These are phyloP conservation scores for Waltergamsia citrina DNA, from an alignment of 2,329 filamentous ascomycete genomes.

Conservation along the genomic window DNA sequence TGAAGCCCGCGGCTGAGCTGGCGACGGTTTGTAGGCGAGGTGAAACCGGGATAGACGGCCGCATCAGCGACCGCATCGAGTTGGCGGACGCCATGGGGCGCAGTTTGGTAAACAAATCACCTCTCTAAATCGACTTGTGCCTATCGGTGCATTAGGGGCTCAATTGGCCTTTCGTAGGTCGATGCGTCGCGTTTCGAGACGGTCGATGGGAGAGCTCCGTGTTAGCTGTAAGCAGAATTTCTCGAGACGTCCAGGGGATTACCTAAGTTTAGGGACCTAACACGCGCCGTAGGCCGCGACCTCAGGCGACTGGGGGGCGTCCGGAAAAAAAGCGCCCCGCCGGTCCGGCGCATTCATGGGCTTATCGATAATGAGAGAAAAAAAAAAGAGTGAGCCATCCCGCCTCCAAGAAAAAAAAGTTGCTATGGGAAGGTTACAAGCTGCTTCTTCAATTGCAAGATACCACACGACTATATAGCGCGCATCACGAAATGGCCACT, in stretches of 20 bases:
- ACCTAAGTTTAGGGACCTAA: too few species aligned
- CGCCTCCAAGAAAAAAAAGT: not conserved
- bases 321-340: not conserved
- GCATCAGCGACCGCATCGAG: conserved; percentile 31
- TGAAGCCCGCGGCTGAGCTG: conserved; percentile 8
- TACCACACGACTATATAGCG: not conserved
- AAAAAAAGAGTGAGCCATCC: not conserved
- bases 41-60: conserved; percentile 20
- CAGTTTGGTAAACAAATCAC: not conserved
- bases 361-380: conserved; percentile 1
- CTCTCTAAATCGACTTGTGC: too few species aligned
- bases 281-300: too few species aligned
- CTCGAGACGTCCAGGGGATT: too few species aligned
- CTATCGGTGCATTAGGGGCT: too few species aligned
- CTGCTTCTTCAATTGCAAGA: not conserved
- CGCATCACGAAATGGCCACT: conserved; percentile 19
- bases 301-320: too few species aligned
- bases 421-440: not conserved
- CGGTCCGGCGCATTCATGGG: not conserved
- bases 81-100: conserved; percentile 26
- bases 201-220: too few species aligned
- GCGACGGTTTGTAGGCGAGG: conserved; percentile 21
- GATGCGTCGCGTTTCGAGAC: too few species aligned
- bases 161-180: too few species aligned
- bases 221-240: too few species aligned